Evolutionary conservation across 345 rosid species (phyloP), one percentile per base, ranked within the genome.

Genomic region (Firmiana major): DNA sequence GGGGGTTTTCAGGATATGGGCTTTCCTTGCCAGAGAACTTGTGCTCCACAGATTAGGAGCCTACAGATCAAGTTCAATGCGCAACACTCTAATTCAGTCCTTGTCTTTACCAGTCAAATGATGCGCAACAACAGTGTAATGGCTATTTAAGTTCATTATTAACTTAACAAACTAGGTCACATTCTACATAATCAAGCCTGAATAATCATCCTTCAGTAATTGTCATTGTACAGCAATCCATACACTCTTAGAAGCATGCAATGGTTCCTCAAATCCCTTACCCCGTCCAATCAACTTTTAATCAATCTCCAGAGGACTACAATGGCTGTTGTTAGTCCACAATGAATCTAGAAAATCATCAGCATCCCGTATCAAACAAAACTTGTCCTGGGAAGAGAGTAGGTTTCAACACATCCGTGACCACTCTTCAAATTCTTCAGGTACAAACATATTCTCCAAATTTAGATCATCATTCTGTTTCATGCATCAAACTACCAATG

Each of bases 401-500:
- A 73, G 75, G 67, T 68, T 49, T 73, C 9, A 77, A 57, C 75
- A 83, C 81, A 83, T 79, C 49, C 63, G 54, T 71, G 19, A 60
- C 55, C 42, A 63, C 74, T 72, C 58, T 22, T 15, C 2, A 7
- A 40, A 28, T 62, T 79, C 71, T 59, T 63, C 76, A 11, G 55
- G 63, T 57, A 59, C 75, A 79, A 28, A 22, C 19, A 24, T 36
- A 64, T 74, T 70, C 71, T 57, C 60, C 67, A 58, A 60, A 64
- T 46, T 64, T 55, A 28, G 42, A 38, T 71, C 36, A 9, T 21
- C 43, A 28, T 22, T 43, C 9, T 34, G 1, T 21, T 28, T 9
- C 46, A 62, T 66, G 38, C 59, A 64, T 26, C 64, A 53, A 42
- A 48, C 71, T 83, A 92, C 83, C 91, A 43, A 71, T 63, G 81